These are phyloP conservation scores for Haplographium delicatum DNA, from an alignment of 495 filamentous ascomycete genomes.

Conservation along the genomic window DNA sequence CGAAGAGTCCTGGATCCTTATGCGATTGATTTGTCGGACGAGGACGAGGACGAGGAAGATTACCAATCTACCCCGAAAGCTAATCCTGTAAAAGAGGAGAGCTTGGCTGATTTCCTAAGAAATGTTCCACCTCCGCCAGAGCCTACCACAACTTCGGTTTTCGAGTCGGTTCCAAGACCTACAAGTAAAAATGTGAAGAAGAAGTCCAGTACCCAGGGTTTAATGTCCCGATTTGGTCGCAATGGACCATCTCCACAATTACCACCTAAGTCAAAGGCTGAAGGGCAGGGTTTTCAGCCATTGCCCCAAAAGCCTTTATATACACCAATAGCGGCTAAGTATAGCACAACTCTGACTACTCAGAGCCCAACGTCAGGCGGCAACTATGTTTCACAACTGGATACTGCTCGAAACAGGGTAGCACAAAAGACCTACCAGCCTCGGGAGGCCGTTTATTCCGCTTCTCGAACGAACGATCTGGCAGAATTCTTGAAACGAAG, in stretches of 20 bases:
- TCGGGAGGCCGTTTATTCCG: constrained; percentile 38
- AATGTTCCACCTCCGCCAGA: constrained; percentile 69
- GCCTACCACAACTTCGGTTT: constrained; percentile 25
- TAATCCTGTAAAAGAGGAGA: constrained; percentile 54
- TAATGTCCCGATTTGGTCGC: constrained; percentile 60
- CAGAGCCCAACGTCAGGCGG: constrained; percentile 6
- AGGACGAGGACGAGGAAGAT: constrained; percentile 59
- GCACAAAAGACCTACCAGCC: constrained; percentile 50
- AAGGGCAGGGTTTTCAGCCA: neutral
- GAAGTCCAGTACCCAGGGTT: constrained; percentile 51
- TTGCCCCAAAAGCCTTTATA: constrained; percentile 6
- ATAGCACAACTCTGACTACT: constrained; percentile 2
- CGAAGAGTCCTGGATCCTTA: constrained; percentile 83
- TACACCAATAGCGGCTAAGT: constrained; percentile 25
- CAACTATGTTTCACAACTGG: constrained; percentile 29
- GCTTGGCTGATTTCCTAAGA: constrained; percentile 82
- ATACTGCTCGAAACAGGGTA: constrained; percentile 29
- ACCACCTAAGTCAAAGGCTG: constrained; percentile 8
- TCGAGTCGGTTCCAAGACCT: constrained; percentile 8
- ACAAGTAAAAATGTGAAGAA: constrained; percentile 45
- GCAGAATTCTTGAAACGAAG: constrained; percentile 77
- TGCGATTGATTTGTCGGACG: constrained; percentile 80
- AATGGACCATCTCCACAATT: constrained; percentile 20
- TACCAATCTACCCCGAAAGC: constrained; percentile 27
- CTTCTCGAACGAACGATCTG: constrained; percentile 55